Evolutionary conservation across 495 filamentous ascomycete genomes (phyloP).

Genomic region (Penicillium samsonianum): DNA sequence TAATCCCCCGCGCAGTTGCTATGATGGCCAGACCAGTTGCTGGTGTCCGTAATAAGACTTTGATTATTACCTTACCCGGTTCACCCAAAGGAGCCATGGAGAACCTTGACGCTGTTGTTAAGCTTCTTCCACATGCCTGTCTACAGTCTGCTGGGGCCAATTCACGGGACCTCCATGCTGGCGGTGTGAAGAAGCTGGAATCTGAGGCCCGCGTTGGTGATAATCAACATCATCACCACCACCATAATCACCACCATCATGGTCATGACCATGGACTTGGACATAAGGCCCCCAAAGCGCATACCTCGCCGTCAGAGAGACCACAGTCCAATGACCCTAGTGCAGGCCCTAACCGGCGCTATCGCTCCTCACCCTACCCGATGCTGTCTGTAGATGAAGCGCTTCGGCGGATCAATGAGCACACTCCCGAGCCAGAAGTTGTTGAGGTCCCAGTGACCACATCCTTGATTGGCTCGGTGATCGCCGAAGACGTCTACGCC

Average conservation of each 20-base stretch:
- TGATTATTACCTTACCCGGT: slow-evolving; percentile 90
- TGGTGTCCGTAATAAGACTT: slow-evolving; percentile 76
- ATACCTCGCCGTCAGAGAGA: slow-evolving; percentile 63
- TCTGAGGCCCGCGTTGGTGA: slow-evolving; percentile 68
- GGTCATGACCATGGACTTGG: slow-evolving; percentile 61
- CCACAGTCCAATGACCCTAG: slow-evolving; percentile 78
- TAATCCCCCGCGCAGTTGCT: slow-evolving; percentile 63
- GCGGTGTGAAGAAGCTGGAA: slow-evolving; percentile 82
- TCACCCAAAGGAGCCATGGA: slow-evolving; percentile 97
- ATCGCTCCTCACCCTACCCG: slow-evolving; percentile 86
- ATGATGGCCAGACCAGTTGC: slow-evolving; percentile 96
- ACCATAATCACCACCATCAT: slow-evolving; percentile 58
- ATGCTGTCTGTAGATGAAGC: slow-evolving; percentile 88
- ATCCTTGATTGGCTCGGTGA: slow-evolving; percentile 67
- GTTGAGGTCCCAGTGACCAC: slow-evolving; percentile 60
- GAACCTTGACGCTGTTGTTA: slow-evolving; percentile 89
- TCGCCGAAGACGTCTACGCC: slow-evolving; percentile 82
- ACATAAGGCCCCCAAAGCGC: slow-evolving; percentile 67
- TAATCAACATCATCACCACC: slow-evolving; percentile 44
- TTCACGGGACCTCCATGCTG: slow-evolving; percentile 77
- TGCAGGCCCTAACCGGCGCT: slow-evolving; percentile 72
- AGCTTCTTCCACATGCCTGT: slow-evolving; percentile 90
- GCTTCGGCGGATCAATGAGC: slow-evolving; percentile 64
- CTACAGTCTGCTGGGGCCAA: slow-evolving; percentile 80
- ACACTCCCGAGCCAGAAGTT: slow-evolving; percentile 62